phyloP scores from a whole-genome alignment of 208 protist genomes.

The Naegleria lovaniensis region DNA sequence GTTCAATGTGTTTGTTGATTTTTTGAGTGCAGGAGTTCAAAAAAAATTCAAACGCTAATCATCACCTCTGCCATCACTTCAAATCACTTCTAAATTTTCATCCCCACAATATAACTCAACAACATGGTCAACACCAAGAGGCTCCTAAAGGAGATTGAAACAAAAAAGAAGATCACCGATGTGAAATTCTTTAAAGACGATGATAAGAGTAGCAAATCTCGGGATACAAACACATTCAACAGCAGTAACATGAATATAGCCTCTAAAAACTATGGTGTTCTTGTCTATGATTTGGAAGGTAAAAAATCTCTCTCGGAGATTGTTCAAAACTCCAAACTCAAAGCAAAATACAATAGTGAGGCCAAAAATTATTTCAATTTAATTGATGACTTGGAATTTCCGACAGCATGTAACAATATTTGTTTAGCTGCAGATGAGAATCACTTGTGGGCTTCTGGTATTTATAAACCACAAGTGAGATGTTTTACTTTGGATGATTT shows the following conservation, averaged over 20 bases:
- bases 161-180: neutral
- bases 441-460: neutral
- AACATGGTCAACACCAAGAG: neutral
- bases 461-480: slow-evolving; percentile 14
- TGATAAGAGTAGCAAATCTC: neutral
- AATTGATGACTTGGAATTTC: slow-evolving; percentile 27
- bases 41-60: too few species aligned
- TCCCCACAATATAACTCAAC: neutral
- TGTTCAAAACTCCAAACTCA: neutral
- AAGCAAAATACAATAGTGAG: neutral
- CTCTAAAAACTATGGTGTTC: slow-evolving; percentile 20
- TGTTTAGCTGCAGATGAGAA: slow-evolving; percentile 16
- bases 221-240: neutral
- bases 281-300: slow-evolving; percentile 23
- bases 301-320: slow-evolving; percentile 9
- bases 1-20: too few species aligned
- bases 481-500: slow-evolving; percentile 14
- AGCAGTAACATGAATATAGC: neutral
- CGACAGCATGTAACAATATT: neutral
- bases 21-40: too few species aligned
- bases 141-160: neutral
- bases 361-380: slow-evolving; percentile 3
- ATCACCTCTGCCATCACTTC: neutral
- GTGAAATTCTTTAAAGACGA: neutral
- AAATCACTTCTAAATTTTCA: neutral